Percentiles rank a stretch among this genome's conserved stretches.
These are phyloP conservation scores for Trametes punicea DNA, from an alignment of 768 basidiomycete species.

Conservation along the genomic window DNA sequence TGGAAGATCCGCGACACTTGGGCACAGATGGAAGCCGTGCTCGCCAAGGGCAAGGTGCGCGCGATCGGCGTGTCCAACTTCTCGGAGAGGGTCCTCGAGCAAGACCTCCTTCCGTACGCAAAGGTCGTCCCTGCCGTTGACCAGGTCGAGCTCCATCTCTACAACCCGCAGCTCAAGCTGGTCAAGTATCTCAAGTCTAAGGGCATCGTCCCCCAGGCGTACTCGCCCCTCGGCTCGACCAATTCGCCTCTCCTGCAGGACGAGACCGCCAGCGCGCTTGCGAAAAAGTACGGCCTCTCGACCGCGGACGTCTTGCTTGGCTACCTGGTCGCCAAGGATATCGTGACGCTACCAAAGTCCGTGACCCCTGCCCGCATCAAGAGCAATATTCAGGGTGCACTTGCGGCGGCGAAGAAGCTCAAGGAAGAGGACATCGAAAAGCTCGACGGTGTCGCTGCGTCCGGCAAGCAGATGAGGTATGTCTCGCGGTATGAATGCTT, in stretches of 20 bases:
- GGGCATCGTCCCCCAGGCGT: conserved; percentile 71
- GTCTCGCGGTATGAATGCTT: conserved; percentile 16
- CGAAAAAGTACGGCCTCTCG: conserved; percentile 51
- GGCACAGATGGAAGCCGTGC: conserved; percentile 76
- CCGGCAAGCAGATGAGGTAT: conserved; percentile 63
- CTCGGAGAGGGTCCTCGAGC: conserved; percentile 62
- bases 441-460: conserved; percentile 53
- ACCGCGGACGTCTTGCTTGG: conserved; percentile 59
- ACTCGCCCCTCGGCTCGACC: conserved; percentile 75
- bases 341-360: conserved; percentile 73
- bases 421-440: conserved; percentile 48
- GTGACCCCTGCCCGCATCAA: conserved; percentile 68
- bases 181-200: conserved; percentile 59
- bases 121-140: conserved; percentile 69
- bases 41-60: conserved; percentile 64
- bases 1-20: conserved; percentile 75
- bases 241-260: conserved; percentile 65
- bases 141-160: conserved; percentile 73
- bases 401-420: conserved; percentile 45
- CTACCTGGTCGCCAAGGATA: conserved; percentile 63
- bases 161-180: conserved; percentile 72
- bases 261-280: conserved; percentile 55
- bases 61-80: conserved; percentile 78
- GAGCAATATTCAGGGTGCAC: conserved; percentile 51
- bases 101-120: conserved; percentile 64